These are phyloP conservation scores for Sophora flavescens DNA, from an alignment of 306 rosid genomes.

Conservation along the genomic window DNA sequence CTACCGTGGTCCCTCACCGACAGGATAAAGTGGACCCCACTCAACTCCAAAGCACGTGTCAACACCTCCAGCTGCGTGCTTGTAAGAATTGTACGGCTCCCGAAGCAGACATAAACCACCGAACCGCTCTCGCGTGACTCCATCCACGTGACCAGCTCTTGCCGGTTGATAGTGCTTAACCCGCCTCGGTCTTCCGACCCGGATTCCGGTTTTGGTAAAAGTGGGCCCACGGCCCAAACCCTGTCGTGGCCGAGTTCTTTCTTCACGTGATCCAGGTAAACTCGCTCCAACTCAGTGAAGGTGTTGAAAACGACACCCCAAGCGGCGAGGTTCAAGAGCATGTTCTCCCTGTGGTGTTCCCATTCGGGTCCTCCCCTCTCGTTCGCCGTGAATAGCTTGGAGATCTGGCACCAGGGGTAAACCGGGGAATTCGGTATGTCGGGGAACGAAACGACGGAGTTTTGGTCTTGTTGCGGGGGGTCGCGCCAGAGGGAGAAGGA, in stretches of 20 bases:
- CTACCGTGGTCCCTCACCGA: constrained; percentile 23
- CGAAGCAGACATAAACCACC: constrained; percentile 60
- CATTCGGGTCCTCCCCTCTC: constrained; percentile 44
- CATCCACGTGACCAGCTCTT: constrained; percentile 48
- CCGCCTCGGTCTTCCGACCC: constrained; percentile 46
- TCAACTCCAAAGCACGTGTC: constrained; percentile 36
- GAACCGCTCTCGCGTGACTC: constrained; percentile 30
- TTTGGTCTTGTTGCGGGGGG: neutral
- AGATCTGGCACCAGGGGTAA: constrained; percentile 61
- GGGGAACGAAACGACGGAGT: constrained; percentile 42
- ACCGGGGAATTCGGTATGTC: constrained; percentile 51
- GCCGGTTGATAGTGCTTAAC: constrained; percentile 33
- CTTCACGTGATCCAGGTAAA: constrained; percentile 45
- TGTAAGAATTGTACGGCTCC: constrained; percentile 52
- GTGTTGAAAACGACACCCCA: constrained; percentile 61
- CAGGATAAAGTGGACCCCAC: constrained; percentile 51
- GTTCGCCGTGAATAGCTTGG: neutral
- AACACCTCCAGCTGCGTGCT: constrained; percentile 48
- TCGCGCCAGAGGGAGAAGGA: constrained; percentile 40
- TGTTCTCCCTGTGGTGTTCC: constrained; percentile 24
- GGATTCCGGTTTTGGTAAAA: constrained; percentile 3
- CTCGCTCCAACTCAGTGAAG: constrained; percentile 48
- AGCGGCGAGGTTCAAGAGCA: constrained; percentile 8
- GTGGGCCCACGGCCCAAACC: constrained; percentile 63
- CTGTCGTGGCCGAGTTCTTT: constrained; percentile 45